Evolutionary conservation across 2,329 filamentous ascomycete genomes (phyloP).

Genomic region (Cordyceps tenuipes): DNA sequence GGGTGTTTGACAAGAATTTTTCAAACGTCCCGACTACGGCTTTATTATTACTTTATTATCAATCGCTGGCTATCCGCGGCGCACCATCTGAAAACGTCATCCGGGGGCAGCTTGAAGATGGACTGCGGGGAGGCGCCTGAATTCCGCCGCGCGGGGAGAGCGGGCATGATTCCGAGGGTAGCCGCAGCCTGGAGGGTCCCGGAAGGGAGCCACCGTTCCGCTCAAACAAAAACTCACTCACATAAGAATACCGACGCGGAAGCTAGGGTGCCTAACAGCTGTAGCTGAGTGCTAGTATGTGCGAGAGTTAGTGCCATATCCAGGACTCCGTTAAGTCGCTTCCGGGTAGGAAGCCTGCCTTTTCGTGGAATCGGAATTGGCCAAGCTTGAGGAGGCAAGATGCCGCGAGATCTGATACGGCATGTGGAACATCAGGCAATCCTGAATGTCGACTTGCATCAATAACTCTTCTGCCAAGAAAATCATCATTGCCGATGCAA

Average conservation of each 20-base stretch:
- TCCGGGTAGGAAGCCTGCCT: neutral
- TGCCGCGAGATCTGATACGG: neutral
- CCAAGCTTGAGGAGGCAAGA: neutral
- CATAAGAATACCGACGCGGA: too few species aligned
- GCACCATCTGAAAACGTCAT: neutral
- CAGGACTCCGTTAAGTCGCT: neutral
- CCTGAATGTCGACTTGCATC: neutral
- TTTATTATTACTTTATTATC: neutral
- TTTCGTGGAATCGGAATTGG: slow-evolving; percentile 7
- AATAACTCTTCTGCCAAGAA: neutral
- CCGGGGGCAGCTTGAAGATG: neutral
- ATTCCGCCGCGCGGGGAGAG: slow-evolving; percentile 10
- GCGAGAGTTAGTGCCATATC: too few species aligned
- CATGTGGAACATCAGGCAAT: neutral
- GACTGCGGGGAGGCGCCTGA: neutral
- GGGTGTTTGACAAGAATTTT: neutral
- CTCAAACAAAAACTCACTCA: neutral
- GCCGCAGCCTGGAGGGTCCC: neutral
- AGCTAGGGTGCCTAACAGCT: too few species aligned
- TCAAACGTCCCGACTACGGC: neutral
- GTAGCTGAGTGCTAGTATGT: too few species aligned
- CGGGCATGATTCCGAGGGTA: slow-evolving; percentile 8
- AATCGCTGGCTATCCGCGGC: slow-evolving; percentile 5
- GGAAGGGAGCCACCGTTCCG: neutral
- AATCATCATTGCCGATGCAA: too few species aligned